Evolutionary conservation across 208 protist species (phyloP).

Genomic region (Porcisia deanei): DNA sequence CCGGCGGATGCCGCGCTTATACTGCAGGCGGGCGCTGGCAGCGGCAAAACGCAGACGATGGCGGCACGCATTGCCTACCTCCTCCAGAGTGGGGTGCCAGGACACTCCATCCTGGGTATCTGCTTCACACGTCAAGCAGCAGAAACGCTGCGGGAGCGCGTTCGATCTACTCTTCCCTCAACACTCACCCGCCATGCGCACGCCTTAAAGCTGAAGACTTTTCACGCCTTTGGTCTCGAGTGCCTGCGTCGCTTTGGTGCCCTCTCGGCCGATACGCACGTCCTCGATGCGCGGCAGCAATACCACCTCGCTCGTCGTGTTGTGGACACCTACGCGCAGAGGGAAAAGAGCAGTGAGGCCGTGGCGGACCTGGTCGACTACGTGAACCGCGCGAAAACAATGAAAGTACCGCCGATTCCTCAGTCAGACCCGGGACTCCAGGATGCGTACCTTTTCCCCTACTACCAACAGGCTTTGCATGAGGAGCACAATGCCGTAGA

Average conservation of each 20-base stretch:
- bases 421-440: slow-evolving; percentile 63
- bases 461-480: slow-evolving; percentile 74
- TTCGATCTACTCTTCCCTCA: slow-evolving; percentile 43
- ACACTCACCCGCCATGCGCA: slow-evolving; percentile 20
- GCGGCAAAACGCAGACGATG: slow-evolving; percentile 91
- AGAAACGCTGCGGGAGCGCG: slow-evolving; percentile 70
- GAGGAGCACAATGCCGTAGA: slow-evolving; percentile 71
- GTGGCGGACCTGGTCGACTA: slow-evolving; percentile 63
- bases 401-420: slow-evolving; percentile 38
- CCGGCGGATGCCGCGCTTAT: slow-evolving; percentile 51
- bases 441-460: slow-evolving; percentile 64
- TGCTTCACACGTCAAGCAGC: slow-evolving; percentile 88
- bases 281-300: slow-evolving; percentile 69
- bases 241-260: slow-evolving; percentile 71
- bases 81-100: slow-evolving; percentile 53
- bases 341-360: slow-evolving; percentile 55
- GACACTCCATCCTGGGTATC: slow-evolving; percentile 69
- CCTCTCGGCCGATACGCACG: slow-evolving; percentile 45
- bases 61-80: slow-evolving; percentile 71
- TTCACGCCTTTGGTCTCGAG: slow-evolving; percentile 85
- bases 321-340: slow-evolving; percentile 54
- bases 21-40: slow-evolving; percentile 82
- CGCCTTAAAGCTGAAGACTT: slow-evolving; percentile 76
- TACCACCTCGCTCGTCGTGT: slow-evolving; percentile 50
- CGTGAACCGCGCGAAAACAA: slow-evolving; percentile 70